Evolutionary conservation across 2,329 filamentous ascomycete genomes (phyloP), one percentile per base, ranked within the genome.

Genomic region (Penicillium sp.): DNA sequence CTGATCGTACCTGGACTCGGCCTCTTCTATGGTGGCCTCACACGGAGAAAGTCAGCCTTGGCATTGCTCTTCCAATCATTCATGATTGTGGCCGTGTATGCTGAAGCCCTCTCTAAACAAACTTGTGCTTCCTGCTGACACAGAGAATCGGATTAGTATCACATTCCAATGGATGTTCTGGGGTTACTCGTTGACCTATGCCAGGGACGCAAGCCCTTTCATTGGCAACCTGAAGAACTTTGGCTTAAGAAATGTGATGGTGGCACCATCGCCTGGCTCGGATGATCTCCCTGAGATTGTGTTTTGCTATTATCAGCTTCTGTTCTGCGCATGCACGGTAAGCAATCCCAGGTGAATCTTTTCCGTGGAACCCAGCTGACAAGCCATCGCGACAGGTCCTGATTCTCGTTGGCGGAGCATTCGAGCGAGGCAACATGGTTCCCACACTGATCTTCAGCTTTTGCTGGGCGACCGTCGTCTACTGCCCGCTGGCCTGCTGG

Each of bases 401-500:
- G 72, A 82, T 86, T 55, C 78, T 86, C 9, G 77, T 84, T 18
- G 83, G 83, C 28, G 82, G 82, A 40, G 78, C 80, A 2, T 84
- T 86, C 50, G 80, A 82, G 58, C 74, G 80, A 61, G 82, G 82
- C n/a, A 77, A 80, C 19, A 83, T 86, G 61, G 49, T 85, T 16
- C 81, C 79, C 35, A 83, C 81, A 8, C 75, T 87, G 61, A 72
- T 87, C 22, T 88, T 88, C 72, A 83, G 84, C 61, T 86, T 88
- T 69, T 76, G 84, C 66, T 88, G 84, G 84, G 74, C 81, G 13
- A 87, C 84, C 34, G 76, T 87, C 54, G 83, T 88, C 53, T 88
- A 88, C 71, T 83, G 86, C 61, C 84, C 84, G 16, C 80, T 89
- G 53, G 86, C 86, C 39, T 87, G 86, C 71, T 88, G 86, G 80